Percentiles rank a stretch among this genome's conserved stretches.
These are phyloP conservation scores for Wickerhamomyces chaumierensis DNA, from an alignment of 805 yeast species.

Conservation along the genomic window DNA sequence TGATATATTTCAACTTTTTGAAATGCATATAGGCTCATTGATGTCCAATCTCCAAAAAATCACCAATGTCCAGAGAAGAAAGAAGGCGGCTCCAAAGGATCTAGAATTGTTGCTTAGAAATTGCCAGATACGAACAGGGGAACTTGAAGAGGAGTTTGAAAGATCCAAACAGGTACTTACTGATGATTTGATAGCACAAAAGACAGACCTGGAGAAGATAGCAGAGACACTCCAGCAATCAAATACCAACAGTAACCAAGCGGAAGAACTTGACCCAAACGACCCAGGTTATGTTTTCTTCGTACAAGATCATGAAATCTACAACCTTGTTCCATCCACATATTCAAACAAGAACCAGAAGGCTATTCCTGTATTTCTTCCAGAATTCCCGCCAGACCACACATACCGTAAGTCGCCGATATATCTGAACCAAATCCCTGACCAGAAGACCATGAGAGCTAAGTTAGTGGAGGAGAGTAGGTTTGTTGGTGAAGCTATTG, in stretches of 20 bases:
- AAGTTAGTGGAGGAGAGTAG: slow-evolving; percentile 72
- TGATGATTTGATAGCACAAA: slow-evolving; percentile 10
- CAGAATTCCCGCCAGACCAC: slow-evolving; percentile 88
- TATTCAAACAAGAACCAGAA: slow-evolving; percentile 20
- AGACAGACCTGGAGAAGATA: slow-evolving; percentile 6
- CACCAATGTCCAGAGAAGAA: slow-evolving; percentile 50
- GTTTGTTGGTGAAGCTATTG: slow-evolving; percentile 68
- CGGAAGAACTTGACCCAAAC: slow-evolving; percentile 21
- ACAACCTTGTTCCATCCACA: slow-evolving; percentile 44
- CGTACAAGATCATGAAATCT: slow-evolving; percentile 37
- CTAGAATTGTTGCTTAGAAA: slow-evolving; percentile 31
- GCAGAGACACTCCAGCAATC: slow-evolving; percentile 7
- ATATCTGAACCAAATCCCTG: slow-evolving; percentile 49
- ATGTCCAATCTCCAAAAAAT: slow-evolving; percentile 33
- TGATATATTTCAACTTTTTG: slow-evolving; percentile 24
- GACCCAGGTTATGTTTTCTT: slow-evolving; percentile 44
- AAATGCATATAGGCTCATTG: slow-evolving; percentile 26
- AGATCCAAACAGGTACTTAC: slow-evolving; percentile 11
- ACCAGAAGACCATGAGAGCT: slow-evolving; percentile 60
- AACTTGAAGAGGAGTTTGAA: slow-evolving; percentile 26
- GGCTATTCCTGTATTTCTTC: slow-evolving; percentile 68
- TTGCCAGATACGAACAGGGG: slow-evolving; percentile 28
- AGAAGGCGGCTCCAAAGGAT: slow-evolving; percentile 42
- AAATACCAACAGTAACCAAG: slow-evolving; percentile 4
- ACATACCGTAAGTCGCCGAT: slow-evolving; percentile 74